Percentiles rank a stretch among this genome's conserved stretches.
phyloP scores from a whole-genome alignment of 1,284 basidiomycete species.

The Ceratobasidium theobromae region DNA sequence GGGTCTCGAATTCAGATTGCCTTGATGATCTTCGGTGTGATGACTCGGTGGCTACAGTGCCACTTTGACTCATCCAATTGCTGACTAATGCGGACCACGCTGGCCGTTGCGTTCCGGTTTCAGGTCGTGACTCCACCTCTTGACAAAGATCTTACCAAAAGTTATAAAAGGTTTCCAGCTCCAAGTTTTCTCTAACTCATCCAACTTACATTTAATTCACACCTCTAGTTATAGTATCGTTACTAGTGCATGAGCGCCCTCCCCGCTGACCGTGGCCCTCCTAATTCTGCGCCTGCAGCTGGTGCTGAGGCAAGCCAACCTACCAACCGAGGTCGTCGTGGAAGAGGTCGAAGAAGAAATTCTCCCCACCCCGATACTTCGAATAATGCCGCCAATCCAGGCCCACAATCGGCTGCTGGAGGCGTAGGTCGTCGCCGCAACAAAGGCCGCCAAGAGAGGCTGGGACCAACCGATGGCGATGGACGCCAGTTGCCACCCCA shows the following conservation, averaged over 20 bases:
- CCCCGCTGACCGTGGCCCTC: conserved; percentile 19
- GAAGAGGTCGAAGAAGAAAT: conserved; percentile 24
- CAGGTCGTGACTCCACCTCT: neutral
- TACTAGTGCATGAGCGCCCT: conserved; percentile 28
- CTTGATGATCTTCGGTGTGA: no score
- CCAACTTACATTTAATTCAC: neutral
- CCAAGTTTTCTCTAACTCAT: neutral
- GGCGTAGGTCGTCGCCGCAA: conserved; percentile 1
- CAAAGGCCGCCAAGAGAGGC: conserved; percentile 5
- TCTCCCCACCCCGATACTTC: conserved; percentile 25
- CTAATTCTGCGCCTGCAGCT: neutral
- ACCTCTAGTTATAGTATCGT: neutral
- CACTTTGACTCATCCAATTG: neutral
- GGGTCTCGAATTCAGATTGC: no score
- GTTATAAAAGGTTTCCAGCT: neutral
- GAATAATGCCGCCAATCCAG: neutral
- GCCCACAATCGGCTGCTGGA: neutral
- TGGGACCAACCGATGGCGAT: conserved; percentile 3
- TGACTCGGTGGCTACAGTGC: neutral
- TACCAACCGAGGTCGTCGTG: conserved; percentile 13
- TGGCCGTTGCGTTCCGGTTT: neutral
- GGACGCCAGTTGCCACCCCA: conserved; percentile 24
- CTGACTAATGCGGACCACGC: neutral
- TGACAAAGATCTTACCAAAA: neutral
- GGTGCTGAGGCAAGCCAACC: conserved; percentile 3